Evolutionary conservation across 2,329 filamentous ascomycete species (phyloP).

Genomic region (Anthostomella pinea): DNA sequence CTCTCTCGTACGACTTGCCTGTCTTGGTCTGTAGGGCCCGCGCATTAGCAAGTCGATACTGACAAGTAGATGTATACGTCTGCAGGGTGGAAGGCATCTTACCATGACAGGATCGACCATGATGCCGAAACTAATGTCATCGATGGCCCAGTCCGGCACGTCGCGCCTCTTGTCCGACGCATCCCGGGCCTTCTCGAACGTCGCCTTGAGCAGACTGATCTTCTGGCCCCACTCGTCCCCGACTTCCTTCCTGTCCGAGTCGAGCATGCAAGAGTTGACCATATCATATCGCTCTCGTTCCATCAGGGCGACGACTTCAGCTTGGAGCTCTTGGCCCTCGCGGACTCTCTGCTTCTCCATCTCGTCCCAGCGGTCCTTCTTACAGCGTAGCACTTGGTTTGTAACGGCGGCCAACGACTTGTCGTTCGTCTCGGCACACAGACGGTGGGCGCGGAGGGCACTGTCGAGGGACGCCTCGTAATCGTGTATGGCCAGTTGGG

Average conservation of each 20-base stretch:
- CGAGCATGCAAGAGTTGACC: slow-evolving; percentile 25
- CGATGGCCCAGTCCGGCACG: slow-evolving; percentile 74
- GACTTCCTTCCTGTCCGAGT: slow-evolving; percentile 46
- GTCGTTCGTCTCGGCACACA: slow-evolving; percentile 62
- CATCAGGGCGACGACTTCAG: slow-evolving; percentile 55
- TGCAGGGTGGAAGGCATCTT: background rate
- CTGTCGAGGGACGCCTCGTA: slow-evolving; percentile 70
- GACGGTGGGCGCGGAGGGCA: slow-evolving; percentile 69
- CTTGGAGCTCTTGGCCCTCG: slow-evolving; percentile 56
- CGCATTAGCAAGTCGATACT: slow-evolving; percentile 1
- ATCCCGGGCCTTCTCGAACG: slow-evolving; percentile 52
- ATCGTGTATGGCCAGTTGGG: slow-evolving; percentile 70
- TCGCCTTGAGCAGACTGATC: slow-evolving; percentile 40
- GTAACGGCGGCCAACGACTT: slow-evolving; percentile 70
- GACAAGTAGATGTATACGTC: background rate
- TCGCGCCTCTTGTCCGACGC: slow-evolving; percentile 48
- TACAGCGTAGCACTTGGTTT: slow-evolving; percentile 71
- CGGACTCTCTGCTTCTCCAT: slow-evolving; percentile 61
- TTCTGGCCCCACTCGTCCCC: slow-evolving; percentile 46
- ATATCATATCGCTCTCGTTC: slow-evolving; percentile 43
- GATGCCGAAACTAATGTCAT: slow-evolving; percentile 71
- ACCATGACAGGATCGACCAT: slow-evolving; percentile 69
- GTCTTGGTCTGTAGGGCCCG: slow-evolving; percentile 71
- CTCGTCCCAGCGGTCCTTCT: slow-evolving; percentile 82
- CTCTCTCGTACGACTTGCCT: slow-evolving; percentile 86